Evolutionary conservation across 2,329 filamentous ascomycete genomes (phyloP).

Genomic region (Fulvia fulva): DNA sequence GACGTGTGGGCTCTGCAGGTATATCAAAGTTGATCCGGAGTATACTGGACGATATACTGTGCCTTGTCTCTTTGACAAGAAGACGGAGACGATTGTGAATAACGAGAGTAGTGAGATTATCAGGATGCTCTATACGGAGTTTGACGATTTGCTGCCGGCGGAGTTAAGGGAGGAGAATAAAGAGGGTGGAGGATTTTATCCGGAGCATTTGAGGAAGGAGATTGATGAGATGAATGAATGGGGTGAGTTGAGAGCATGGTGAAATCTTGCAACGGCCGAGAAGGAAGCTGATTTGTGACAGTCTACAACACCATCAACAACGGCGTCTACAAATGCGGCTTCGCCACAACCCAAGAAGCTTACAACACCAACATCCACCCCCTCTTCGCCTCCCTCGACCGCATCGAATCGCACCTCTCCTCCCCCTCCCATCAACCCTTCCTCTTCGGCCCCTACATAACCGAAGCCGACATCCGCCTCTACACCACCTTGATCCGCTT

Average conservation of each 20-base stretch:
- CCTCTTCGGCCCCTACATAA: slow-evolving; percentile 62
- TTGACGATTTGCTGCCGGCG: slow-evolving; percentile 55
- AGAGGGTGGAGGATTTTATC: slow-evolving; percentile 62
- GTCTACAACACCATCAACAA: slow-evolving; percentile 53
- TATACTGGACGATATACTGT: slow-evolving; percentile 77
- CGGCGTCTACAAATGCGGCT: slow-evolving; percentile 53
- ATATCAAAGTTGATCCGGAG: slow-evolving; percentile 27
- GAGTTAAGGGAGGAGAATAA: slow-evolving; percentile 54
- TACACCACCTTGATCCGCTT: slow-evolving; percentile 68
- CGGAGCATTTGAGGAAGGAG: slow-evolving; percentile 55
- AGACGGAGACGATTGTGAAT: slow-evolving; percentile 67
- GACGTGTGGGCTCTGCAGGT: not conserved
- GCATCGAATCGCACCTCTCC: slow-evolving; percentile 66
- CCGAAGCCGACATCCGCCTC: slow-evolving; percentile 7
- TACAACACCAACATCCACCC: slow-evolving; percentile 70
- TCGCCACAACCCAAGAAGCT: slow-evolving; percentile 76
- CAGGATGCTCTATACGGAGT: slow-evolving; percentile 79
- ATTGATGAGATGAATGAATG: slow-evolving; percentile 78
- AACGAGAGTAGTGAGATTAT: slow-evolving; percentile 91
- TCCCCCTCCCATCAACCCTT: slow-evolving; percentile 53
- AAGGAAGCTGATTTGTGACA: slow-evolving; percentile 40
- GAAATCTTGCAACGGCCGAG: not conserved
- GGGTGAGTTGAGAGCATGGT: slow-evolving; percentile 41
- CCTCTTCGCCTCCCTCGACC: slow-evolving; percentile 75
- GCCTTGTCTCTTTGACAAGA: slow-evolving; percentile 70